Conservation (phyloP, 306 rosid genomes). For the Acacia crassicarpa region DNA sequence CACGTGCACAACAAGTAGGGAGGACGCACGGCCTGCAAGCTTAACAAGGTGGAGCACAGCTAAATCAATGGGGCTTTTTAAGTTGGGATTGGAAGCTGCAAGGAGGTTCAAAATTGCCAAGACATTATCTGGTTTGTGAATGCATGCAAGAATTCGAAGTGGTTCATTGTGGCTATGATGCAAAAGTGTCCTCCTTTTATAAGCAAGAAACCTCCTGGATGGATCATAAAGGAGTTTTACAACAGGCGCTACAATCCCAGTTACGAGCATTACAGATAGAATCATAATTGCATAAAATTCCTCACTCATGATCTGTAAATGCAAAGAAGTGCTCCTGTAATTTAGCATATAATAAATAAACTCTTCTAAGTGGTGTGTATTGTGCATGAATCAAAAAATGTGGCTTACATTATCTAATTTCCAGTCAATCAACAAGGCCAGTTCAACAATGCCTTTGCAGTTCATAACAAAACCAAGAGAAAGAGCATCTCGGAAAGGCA, state of each 20-base stretch:
- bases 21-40: slow-evolving; percentile 53
- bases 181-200: slow-evolving; percentile 59
- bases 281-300: slow-evolving; percentile 57
- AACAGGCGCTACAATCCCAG: slow-evolving; percentile 54
- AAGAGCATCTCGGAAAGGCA: slow-evolving; percentile 65
- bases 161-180: slow-evolving; percentile 47
- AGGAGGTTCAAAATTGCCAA: slow-evolving; percentile 53
- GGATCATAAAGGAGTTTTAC: slow-evolving; percentile 58
- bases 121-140: slow-evolving; percentile 55
- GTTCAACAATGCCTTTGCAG: slow-evolving; percentile 65
- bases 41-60: slow-evolving; percentile 56
- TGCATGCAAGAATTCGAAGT: slow-evolving; percentile 59
- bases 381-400: neutral
- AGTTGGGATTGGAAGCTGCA: slow-evolving; percentile 59
- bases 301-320: slow-evolving; percentile 53
- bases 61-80: slow-evolving; percentile 40
- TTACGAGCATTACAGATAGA: slow-evolving; percentile 46
- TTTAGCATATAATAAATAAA: slow-evolving; percentile 1
- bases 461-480: slow-evolving; percentile 64
- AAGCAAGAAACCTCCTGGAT: slow-evolving; percentile 57
- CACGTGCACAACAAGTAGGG: slow-evolving; percentile 48
- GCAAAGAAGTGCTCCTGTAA: neutral
- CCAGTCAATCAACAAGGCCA: slow-evolving; percentile 40
- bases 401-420: slow-evolving; percentile 40
- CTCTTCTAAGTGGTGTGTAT: neutral